Conservation (phyloP, 805 yeast species). For the Zygosaccharomyces gambellarensis region DNA sequence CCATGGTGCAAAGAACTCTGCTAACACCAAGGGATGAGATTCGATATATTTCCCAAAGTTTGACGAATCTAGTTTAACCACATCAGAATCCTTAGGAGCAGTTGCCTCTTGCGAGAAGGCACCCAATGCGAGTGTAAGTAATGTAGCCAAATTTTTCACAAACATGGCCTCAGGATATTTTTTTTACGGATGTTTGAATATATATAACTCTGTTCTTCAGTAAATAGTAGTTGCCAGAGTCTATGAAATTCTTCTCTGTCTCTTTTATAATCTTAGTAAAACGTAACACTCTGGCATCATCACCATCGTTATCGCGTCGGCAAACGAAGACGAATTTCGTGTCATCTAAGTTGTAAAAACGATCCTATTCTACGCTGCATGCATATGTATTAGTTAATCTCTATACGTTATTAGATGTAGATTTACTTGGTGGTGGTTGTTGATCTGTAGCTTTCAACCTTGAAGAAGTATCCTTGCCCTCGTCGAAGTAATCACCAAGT, state of each 20-base stretch:
- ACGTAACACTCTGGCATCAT: slow-evolving; percentile 14
- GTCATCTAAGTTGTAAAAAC: neutral
- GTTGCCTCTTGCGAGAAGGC: slow-evolving; percentile 54
- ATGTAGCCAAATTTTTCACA: slow-evolving; percentile 16
- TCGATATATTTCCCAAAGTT: slow-evolving; percentile 61
- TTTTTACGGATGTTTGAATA: slow-evolving; percentile 11
- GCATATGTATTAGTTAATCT: neutral
- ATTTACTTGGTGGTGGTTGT: slow-evolving; percentile 13
- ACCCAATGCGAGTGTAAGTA: slow-evolving; percentile 20
- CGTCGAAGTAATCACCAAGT: slow-evolving; percentile 31
- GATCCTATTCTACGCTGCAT: neutral
- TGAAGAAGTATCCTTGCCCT: slow-evolving; percentile 29
- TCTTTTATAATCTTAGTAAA: neutral
- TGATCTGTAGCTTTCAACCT: slow-evolving; percentile 4
- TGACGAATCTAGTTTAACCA: slow-evolving; percentile 66
- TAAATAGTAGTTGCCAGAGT: neutral
- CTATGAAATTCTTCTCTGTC: neutral
- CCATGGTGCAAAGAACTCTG: slow-evolving; percentile 95
- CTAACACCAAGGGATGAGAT: slow-evolving; percentile 71
- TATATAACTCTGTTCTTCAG: neutral
- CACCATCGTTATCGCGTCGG: neutral
- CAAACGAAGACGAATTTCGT: neutral
- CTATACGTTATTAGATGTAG: slow-evolving; percentile 1
- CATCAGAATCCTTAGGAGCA: slow-evolving; percentile 82
- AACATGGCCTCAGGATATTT: neutral